These are phyloP conservation scores for Arctostaphylos glauca DNA, from an alignment of 148 eudicot genomes.

Conservation along the genomic window DNA sequence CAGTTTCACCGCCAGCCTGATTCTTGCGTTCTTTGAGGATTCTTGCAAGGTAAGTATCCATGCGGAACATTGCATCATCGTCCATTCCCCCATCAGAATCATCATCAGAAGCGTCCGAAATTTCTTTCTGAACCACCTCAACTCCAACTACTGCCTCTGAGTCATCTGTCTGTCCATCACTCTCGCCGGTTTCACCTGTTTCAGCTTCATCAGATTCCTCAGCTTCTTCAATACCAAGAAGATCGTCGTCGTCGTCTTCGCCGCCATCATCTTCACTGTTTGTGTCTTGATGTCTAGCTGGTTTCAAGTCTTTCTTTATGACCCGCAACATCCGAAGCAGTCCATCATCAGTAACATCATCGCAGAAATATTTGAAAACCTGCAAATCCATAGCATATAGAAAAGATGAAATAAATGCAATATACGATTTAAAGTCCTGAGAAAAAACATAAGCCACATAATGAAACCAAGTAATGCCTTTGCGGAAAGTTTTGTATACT, in stretches of 20 bases:
- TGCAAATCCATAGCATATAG: conserved; percentile 25
- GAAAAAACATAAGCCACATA: not conserved
- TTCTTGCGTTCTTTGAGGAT: conserved; percentile 74
- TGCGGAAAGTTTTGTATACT: too few species aligned
- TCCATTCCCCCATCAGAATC: conserved; percentile 90
- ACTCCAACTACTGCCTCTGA: conserved; percentile 42
- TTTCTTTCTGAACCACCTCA: conserved; percentile 31
- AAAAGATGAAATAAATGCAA: not conserved
- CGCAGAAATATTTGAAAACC: conserved; percentile 82
- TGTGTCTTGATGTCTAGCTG: conserved; percentile 67
- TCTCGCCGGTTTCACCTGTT: conserved; percentile 54
- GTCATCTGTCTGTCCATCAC: conserved; percentile 46
- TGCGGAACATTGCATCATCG: conserved; percentile 98
- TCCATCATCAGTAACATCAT: conserved; percentile 72
- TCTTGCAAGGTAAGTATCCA: conserved; percentile 69
- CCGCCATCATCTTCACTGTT: conserved; percentile 56
- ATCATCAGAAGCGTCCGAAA: conserved; percentile 56
- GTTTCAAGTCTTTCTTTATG: conserved; percentile 91
- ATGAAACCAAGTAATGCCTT: too few species aligned
- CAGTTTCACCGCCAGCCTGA: conserved; percentile 81
- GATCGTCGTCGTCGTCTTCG: conserved; percentile 52
- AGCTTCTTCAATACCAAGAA: conserved; percentile 16
- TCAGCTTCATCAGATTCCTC: conserved; percentile 34
- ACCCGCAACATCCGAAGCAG: conserved; percentile 81
- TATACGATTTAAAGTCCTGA: not conserved